Base-by-base conservation (phyloP, 441 rosid genomes). In the Bruguiera hainesii region DNA sequence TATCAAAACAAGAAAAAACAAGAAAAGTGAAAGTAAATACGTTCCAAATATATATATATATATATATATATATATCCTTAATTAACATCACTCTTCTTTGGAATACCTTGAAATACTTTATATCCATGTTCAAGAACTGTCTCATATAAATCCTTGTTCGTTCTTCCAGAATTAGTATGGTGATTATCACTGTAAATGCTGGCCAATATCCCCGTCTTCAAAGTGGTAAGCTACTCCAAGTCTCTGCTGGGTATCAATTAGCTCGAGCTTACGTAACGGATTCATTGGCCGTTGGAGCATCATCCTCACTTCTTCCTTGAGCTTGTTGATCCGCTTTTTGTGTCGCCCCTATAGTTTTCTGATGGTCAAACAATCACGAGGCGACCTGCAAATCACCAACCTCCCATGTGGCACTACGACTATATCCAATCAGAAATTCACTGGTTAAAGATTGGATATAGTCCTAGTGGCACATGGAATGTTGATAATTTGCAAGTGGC, bases 191-290 rank as follows among this genome's bases (percentile, higher is more conserved):
- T 72, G 71, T 62, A 65, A 16, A 71, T 61, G 2, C 20, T 42
- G 39, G 13, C 55, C 62, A 80, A 60, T 52, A 48, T 58, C 18
- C 23, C 77, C 80, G n/a, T 56, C 46, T 33, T 78, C 76, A 31
- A 69, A 79, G 31, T 75, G 81, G 57, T 79, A 72, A 50, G 75
- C 73, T n/a, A 79, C 15, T 56, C 82, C 86, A 28, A 82, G 81
- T 59, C 82, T 73, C 55, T 80, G 71, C 56, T 80, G 56, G 30
- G 56, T 55, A 55, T 79, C 81, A 23, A 82, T 48, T 13, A 79
- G 61, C 52, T 77, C 81, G 9, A 74, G 77, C 37, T 65, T 67
- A 20, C 70, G 60, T 4, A 71, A 30, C 55, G 49, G 18, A 62
- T 59, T 60, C 46, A 0, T 8, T 2, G 19, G 35, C 33, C 61